These are phyloP conservation scores for Rutstroemia sp. DNA, from an alignment of 2,329 filamentous ascomycete genomes.

Conservation along the genomic window DNA sequence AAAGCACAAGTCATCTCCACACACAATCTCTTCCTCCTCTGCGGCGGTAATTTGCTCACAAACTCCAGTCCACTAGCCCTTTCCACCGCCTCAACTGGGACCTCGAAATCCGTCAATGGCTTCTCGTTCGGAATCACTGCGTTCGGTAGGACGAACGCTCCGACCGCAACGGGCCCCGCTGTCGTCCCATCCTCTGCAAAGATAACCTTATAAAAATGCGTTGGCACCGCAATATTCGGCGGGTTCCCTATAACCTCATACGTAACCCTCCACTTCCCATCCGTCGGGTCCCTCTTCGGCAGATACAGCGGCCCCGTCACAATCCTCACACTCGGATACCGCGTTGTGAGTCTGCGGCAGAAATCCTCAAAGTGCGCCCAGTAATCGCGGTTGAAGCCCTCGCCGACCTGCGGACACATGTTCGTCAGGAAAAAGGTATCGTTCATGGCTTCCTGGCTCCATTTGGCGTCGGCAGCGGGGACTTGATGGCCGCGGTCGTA, in stretches of 20 bases:
- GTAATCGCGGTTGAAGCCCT: conserved; percentile 98
- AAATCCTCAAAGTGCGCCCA: conserved; percentile 99
- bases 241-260: conserved; percentile 96
- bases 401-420: conserved; percentile 97
- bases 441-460: conserved; percentile 91
- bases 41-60: conserved; percentile 65
- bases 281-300: conserved; percentile 68
- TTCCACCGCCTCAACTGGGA: conserved; percentile 88
- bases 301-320: conserved; percentile 93
- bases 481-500: conserved; percentile 97
- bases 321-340: conserved; percentile 81
- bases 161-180: conserved; percentile 73
- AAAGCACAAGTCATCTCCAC: conserved; percentile 79
- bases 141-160: conserved; percentile 93
- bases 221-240: conserved; percentile 90
- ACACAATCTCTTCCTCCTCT: conserved; percentile 73
- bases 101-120: conserved; percentile 85
- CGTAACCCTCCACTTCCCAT: conserved; percentile 90
- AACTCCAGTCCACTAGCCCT: conserved; percentile 89
- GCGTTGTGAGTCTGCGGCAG: conserved; percentile 71
- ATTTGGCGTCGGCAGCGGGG: conserved; percentile 91
- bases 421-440: conserved; percentile 89
- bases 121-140: conserved; percentile 81
- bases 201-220: conserved; percentile 99
- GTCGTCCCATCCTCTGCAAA: conserved; percentile 76